Evolutionary conservation across 768 basidiomycete genomes (phyloP), one percentile per base, ranked within the genome.

Genomic region (Favolaschia claudopus): DNA sequence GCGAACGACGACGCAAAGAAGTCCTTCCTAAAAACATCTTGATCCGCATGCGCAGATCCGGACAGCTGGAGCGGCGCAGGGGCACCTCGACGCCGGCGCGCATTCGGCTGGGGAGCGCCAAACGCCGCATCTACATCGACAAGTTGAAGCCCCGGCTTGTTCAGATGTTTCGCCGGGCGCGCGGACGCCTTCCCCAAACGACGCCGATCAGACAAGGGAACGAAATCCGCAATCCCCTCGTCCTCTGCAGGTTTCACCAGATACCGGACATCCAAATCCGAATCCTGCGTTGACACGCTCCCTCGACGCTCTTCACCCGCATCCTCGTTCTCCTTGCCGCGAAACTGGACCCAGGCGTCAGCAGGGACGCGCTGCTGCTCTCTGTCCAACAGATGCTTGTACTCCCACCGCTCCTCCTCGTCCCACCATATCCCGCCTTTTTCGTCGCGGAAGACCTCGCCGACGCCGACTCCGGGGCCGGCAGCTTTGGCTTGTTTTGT

Each of bases 401-500:
- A 89, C 67, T 92, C 90, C 79, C 82, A 78, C 66, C 87, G 83
- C 70, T 92, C 90, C 12, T 89, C 88, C 51, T 81, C 83, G 64
- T 92, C 90, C 78, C 83, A 81, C 88, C 89, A 92, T 14, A 91
- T 50, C 0, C 84, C 82, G 22, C 88, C 89, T 24, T 80, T 76
- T 0, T 73, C 85, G 53, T 91, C 89, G 17, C 85, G 79, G 71
- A 83, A 83, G 4, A 88, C 82, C 45, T 82, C 86, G 1, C 76
- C 79, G 14, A 84, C 83, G 10, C 76, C 73, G 19, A 67, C 51
- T 13, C 45, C 34, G 7, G 62, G 67, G 8, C 69, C 63, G 2
- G 74, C 73, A 1, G 78, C 77, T 66, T 78, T 82, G 17, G 87
- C 87, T 45, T 85, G 85, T 5, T 77, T 72, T 42, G 82, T 77